phyloP scores from a whole-genome alignment of 176 grass and related monocot genomes.

The Poa annua region DNA sequence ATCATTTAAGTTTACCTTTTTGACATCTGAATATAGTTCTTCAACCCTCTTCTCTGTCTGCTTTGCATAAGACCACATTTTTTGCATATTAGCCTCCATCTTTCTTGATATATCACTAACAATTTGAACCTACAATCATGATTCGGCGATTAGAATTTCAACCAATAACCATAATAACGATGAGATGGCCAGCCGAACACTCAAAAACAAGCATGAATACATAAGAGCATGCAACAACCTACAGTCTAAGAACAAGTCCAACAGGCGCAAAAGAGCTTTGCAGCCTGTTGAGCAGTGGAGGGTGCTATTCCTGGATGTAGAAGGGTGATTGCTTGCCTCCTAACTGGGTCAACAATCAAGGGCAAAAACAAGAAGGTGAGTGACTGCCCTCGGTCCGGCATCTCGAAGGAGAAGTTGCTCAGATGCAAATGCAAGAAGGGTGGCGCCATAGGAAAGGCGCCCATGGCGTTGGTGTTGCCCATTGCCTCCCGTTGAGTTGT shows the following conservation, averaged over 20 bases:
- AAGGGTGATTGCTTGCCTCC: too few relatives aligned
- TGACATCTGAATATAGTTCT: slow-evolving; percentile 40
- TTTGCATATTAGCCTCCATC: slow-evolving; percentile 39
- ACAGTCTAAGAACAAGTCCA: not conserved
- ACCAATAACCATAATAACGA: not conserved
- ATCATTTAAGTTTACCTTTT: slow-evolving; percentile 28
- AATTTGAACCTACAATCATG: slow-evolving; percentile 23
- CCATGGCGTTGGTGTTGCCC: too few relatives aligned
- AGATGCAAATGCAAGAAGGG: too few relatives aligned
- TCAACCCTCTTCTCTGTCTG: slow-evolving; percentile 37
- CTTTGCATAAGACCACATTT: slow-evolving; percentile 44
- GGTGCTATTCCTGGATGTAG: too few relatives aligned
- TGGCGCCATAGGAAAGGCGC: too few relatives aligned
- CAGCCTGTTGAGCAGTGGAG: too few relatives aligned
- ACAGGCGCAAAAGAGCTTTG: not conserved
- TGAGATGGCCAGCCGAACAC: slow-evolving; percentile 4
- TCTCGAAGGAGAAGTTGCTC: too few relatives aligned
- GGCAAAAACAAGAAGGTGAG: too few relatives aligned
- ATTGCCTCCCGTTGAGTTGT: too few relatives aligned
- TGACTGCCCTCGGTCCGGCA: too few relatives aligned
- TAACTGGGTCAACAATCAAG: too few relatives aligned
- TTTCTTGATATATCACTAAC: slow-evolving; percentile 21
- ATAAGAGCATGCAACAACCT: not conserved
- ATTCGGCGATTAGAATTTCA: slow-evolving; percentile 7
- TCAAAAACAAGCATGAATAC: slow-evolving; percentile 19